These are phyloP conservation scores for Maudiozyma serrabonitensis DNA, from an alignment of 805 yeast species.

Conservation along the genomic window DNA sequence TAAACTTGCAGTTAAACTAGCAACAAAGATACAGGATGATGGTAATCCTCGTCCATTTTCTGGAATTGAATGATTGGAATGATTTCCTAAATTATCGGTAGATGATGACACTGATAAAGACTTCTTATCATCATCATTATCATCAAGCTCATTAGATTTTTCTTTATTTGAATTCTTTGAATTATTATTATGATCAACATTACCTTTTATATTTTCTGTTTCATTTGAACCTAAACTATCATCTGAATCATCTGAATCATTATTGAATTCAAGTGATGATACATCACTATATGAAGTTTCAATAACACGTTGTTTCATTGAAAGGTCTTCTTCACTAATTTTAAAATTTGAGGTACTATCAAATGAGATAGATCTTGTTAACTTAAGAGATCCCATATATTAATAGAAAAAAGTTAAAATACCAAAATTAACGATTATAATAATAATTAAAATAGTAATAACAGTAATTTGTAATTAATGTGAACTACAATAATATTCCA, in stretches of 20 bases:
- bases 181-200: neutral
- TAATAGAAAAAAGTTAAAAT: neutral
- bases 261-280: slow-evolving; percentile 11
- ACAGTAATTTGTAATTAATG: neutral
- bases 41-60: slow-evolving; percentile 48
- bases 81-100: neutral
- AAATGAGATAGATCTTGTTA: slow-evolving; percentile 1
- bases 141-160: neutral
- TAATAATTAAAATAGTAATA: neutral
- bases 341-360: neutral
- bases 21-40: slow-evolving; percentile 82
- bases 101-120: neutral
- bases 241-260: neutral
- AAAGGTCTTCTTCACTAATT: neutral
- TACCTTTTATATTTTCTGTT: neutral
- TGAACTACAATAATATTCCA: neutral
- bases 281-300: slow-evolving; percentile 18
- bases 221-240: slow-evolving; percentile 5
- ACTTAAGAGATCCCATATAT: neutral
- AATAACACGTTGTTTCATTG: slow-evolving; percentile 14
- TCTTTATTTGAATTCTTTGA: neutral
- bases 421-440: neutral
- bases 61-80: neutral
- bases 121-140: neutral
- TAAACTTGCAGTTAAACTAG: slow-evolving; percentile 56